phyloP scores from a whole-genome alignment of 352 stramenopile genomes.

The Globisporangium orthogonon region DNA sequence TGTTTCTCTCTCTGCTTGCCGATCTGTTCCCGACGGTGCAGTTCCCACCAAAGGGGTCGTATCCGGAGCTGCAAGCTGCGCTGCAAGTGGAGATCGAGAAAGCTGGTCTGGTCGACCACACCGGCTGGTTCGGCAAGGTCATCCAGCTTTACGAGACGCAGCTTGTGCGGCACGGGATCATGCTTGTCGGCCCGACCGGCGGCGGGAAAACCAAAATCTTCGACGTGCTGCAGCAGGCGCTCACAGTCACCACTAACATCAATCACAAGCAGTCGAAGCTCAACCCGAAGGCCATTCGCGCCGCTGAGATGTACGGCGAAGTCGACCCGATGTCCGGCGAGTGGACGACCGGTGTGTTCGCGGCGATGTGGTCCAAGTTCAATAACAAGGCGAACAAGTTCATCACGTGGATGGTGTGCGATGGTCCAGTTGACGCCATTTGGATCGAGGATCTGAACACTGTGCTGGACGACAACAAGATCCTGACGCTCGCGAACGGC shows the following conservation, averaged over 20 bases:
- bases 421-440: slow-evolving; percentile 96
- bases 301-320: slow-evolving; percentile 98
- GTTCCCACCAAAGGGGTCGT: slow-evolving; percentile 91
- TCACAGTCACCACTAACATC: slow-evolving; percentile 90
- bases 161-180: slow-evolving; percentile 97
- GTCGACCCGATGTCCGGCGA: slow-evolving; percentile 95
- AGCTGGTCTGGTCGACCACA: slow-evolving; percentile 84
- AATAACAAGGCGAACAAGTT: slow-evolving; percentile 98
- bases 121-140: slow-evolving; percentile 92
- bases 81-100: slow-evolving; percentile 89
- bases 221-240: slow-evolving; percentile 90
- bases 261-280: slow-evolving; percentile 95
- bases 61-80: slow-evolving; percentile 92
- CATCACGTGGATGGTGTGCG: slow-evolving; percentile 98
- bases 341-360: slow-evolving; percentile 97
- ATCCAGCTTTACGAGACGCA: slow-evolving; percentile 98
- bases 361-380: slow-evolving; percentile 98
- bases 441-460: slow-evolving; percentile 99
- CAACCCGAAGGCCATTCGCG: slow-evolving; percentile 97
- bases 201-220: slow-evolving; percentile 98
- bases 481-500: slow-evolving; percentile 95
- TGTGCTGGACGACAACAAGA: slow-evolving; percentile 97
- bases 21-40: slow-evolving; percentile 95
- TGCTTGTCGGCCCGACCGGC: slow-evolving; percentile 96
- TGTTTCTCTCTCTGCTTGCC: slow-evolving; percentile 95